Base-by-base conservation (phyloP, 2,329 filamentous ascomycete species). In the Bipolaris gigantea region DNA sequence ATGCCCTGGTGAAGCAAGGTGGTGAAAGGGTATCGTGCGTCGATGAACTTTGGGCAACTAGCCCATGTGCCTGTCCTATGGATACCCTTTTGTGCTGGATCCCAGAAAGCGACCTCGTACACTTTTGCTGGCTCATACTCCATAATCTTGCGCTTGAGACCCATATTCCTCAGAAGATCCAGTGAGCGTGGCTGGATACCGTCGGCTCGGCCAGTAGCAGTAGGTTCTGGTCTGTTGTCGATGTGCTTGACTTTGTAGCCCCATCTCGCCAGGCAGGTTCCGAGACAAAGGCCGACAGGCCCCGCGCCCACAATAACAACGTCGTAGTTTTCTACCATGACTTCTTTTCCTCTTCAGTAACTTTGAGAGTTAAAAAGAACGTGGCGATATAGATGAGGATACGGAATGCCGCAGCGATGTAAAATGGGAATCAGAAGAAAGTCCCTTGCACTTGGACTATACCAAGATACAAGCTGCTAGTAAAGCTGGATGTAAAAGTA, bases 241-340 rank as follows among this genome's bases (percentile, higher is more conserved):
- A 96, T 91, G 76, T 96, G 91, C 80, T 93, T 96, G 75, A 97
- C 90, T 74, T 86, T 91, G 81, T 96, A 97, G 18, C 92, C 92
- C 90, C 92, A 96, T 78, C 92, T 83, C 56, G 90, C 89, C 57
- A 97, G 83, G 71, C 89, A 93, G 27, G 92, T 92, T 8, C 91
- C 94, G 21, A 96, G 83, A 77, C 95, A 87, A 53, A 96, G 83
- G 50, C 92, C 92, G 36, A 92, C 91, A 4, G 92, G 92, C 15
- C 92, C 92, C 51, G 92, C 92, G 60, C 92, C 92, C 50, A 96
- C 83, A 62, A 96, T 92, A 64, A 96, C 91, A 46, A 83, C 83
- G 67, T 89, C 86, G 75, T 85, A 87, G 49, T 77, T 81, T 53
- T 83, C 79, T 44, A 65, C 56, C 60, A 65, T 66, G 30, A 23